Evolutionary conservation across 306 rosid genomes (phyloP), one percentile per base, ranked within the genome.

Genomic region (Urtica urens): DNA sequence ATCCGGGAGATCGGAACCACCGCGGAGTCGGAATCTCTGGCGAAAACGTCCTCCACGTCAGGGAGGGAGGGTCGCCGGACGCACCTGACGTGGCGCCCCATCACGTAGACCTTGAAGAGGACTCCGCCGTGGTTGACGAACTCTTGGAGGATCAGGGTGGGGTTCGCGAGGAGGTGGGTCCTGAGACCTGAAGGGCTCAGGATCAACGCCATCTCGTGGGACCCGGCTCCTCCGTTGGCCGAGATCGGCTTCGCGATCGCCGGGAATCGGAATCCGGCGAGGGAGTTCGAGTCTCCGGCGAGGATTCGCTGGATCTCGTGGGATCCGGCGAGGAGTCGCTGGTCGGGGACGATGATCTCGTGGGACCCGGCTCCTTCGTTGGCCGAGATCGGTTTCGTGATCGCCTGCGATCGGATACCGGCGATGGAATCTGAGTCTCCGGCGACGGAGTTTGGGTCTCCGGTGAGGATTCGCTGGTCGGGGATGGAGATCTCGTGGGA

Each of bases 91-190:
- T 53, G 62, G 10, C 51, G 54, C 30, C 94, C 90, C 9, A 80
- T 75, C 20, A 72, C 86, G 45, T 83, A 83, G 17, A 77, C 66
- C 72, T 83, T 83, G 81, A 77, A 83, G 5, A 83, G 24, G 0
- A 72, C 80, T 0, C 86, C 90, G 7, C 86, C 81, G n/a, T 83
- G 94, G 57, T 83, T 74, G 66, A 77, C 72, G 28, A 80, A 83
- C 41, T 80, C 77, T 24, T 83, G 94, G 47, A 83, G 26, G 64
- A 83, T 64, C 20, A 73, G 26, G 2, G 76, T 74, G 12, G 30
- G 4, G 33, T 28, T 10, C 33, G 4, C 10, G 33, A 28, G 33
- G 10, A 10, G 4, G 33, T 4, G 33, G 10, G 33, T 26, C 46
- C 49, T 52, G 23, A 77, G 26, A 13, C 86, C 81, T 1, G 39